Conservation (phyloP, 2,329 filamentous ascomycete genomes). For the Talaromyces sp. region DNA sequence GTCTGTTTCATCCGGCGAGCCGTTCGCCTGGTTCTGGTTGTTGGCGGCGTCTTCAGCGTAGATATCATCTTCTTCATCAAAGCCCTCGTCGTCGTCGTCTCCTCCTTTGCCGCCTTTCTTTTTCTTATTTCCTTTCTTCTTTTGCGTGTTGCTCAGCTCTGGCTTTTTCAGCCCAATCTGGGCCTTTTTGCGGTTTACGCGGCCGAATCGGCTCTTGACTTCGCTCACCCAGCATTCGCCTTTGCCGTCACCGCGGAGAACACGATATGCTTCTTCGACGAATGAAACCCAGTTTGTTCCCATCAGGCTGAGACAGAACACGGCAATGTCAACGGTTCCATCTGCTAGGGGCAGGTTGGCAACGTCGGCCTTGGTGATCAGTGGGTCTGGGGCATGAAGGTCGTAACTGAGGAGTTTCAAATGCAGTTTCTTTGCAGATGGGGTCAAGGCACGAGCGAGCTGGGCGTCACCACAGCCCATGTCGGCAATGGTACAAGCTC, state of each 20-base stretch:
- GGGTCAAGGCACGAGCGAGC: constrained; percentile 63
- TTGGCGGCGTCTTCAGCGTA: constrained; percentile 37
- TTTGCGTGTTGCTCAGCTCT: constrained; percentile 35
- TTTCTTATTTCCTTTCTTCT: constrained; percentile 43
- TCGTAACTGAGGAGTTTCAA: constrained; percentile 81
- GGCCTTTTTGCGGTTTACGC: constrained; percentile 45
- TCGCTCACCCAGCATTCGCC: constrained; percentile 94
- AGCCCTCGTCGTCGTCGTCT: constrained; percentile 36
- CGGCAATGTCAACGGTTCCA: constrained; percentile 74
- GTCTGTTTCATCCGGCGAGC: constrained; percentile 69
- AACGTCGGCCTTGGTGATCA: constrained; percentile 87
- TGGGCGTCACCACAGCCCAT: constrained; percentile 90
- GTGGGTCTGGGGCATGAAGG: constrained; percentile 68
- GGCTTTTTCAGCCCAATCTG: constrained; percentile 33
- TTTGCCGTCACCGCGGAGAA: constrained; percentile 77
- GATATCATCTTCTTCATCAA: constrained; percentile 49
- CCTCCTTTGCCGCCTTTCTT: constrained; percentile 42
- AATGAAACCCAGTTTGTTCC: constrained; percentile 98
- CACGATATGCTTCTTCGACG: constrained; percentile 88
- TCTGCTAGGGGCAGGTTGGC: constrained; percentile 72
- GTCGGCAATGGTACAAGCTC: constrained; percentile 77
- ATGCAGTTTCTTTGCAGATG: constrained; percentile 60
- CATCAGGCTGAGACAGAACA: constrained; percentile 97
- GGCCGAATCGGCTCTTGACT: constrained; percentile 87
- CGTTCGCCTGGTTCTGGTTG: constrained; percentile 42